Evolutionary conservation across 2,329 filamentous ascomycete species (phyloP).

Genomic region (Beauveria australis): DNA sequence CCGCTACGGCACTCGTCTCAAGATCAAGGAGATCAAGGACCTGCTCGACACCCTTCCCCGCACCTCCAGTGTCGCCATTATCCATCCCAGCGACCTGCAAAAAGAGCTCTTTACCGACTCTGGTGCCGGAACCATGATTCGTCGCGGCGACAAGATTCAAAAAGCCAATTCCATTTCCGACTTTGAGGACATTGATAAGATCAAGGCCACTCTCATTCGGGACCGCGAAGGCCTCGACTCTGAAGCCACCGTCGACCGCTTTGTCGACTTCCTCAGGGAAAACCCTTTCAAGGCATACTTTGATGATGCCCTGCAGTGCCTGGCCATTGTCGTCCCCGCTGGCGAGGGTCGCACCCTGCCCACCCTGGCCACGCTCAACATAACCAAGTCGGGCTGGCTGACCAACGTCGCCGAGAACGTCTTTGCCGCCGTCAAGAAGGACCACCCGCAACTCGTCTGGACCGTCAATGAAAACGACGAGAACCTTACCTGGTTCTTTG

Average conservation of each 20-base stretch:
- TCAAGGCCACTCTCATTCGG: constrained; percentile 75
- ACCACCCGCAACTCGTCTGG: constrained; percentile 86
- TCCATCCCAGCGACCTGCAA: constrained; percentile 90
- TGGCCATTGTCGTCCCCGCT: constrained; percentile 79
- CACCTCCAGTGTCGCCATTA: constrained; percentile 93
- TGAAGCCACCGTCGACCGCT: constrained; percentile 75
- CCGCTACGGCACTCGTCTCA: constrained; percentile 85
- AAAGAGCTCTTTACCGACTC: constrained; percentile 97
- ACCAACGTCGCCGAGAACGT: constrained; percentile 94
- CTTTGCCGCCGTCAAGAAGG: constrained; percentile 87
- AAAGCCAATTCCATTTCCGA: constrained; percentile 63
- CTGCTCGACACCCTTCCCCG: constrained; percentile 80
- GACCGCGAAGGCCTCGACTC: constrained; percentile 78
- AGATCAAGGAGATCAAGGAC: constrained; percentile 97
- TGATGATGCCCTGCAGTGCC: constrained; percentile 86
- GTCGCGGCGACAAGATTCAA: constrained; percentile 82
- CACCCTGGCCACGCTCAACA: constrained; percentile 82
- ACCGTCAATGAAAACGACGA: constrained; percentile 95
- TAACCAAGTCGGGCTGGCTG: constrained; percentile 90
- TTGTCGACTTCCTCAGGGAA: constrained; percentile 68
- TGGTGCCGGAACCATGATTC: constrained; percentile 86
- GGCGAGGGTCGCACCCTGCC: constrained; percentile 59
- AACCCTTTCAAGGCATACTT: constrained; percentile 88
- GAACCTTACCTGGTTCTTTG: constrained; percentile 96
- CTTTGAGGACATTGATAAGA: constrained; percentile 64